Evolutionary conservation across 352 stramenopile genomes (phyloP).

Genomic region (Globisporangium lucens): DNA sequence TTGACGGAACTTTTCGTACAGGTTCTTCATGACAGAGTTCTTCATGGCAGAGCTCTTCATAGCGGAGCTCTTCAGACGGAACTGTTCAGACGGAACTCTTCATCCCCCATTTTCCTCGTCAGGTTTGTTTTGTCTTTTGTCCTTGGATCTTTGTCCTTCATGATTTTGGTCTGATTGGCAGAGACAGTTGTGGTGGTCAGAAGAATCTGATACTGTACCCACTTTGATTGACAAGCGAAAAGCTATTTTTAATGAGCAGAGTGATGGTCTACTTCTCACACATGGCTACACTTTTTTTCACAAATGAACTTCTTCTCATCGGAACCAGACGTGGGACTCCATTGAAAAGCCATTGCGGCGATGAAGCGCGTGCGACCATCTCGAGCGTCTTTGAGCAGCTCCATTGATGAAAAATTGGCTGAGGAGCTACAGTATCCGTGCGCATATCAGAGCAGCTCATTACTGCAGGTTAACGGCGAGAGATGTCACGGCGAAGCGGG

Average conservation of each 20-base stretch:
- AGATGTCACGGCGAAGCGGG: constrained; percentile 3
- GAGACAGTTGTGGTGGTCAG: background rate
- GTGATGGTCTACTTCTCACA: background rate
- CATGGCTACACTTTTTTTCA: constrained; percentile 10
- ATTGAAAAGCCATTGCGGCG: background rate
- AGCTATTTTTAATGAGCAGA: constrained; percentile 11
- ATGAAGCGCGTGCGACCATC: background rate
- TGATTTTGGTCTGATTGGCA: background rate
- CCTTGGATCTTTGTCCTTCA: background rate
- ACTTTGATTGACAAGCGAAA: constrained; percentile 10
- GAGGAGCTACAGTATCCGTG: background rate
- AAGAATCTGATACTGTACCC: background rate
- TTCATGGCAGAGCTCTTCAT: background rate
- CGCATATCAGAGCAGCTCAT: background rate
- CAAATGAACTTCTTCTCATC: background rate
- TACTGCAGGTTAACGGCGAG: background rate
- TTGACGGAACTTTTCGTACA: background rate
- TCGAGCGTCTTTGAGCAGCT: background rate
- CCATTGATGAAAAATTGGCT: background rate
- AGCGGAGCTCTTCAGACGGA: background rate
- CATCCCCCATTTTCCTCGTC: no score
- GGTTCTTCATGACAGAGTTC: background rate
- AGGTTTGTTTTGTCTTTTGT: background rate
- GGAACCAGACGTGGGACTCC: background rate
- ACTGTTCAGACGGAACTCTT: no score